phyloP scores from a whole-genome alignment of 192 early-diverging fungal genomes.

The Coemansia sp. region DNA sequence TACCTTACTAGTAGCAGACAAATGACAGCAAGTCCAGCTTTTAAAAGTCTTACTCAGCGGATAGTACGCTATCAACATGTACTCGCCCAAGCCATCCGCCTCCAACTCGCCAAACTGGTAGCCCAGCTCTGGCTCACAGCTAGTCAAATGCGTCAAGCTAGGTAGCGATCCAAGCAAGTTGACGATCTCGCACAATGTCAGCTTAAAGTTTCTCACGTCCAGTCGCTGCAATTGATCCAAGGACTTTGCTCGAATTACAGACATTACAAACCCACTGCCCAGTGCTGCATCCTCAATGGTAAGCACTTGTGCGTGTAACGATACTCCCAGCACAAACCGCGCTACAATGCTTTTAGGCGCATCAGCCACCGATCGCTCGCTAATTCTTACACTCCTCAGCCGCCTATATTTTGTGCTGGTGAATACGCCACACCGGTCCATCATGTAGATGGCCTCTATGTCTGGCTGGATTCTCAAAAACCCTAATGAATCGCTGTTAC shows the following conservation, averaged over 20 bases:
- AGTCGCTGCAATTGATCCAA: background rate
- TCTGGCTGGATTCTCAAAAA: conserved; percentile 10
- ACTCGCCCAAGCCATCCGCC: background rate
- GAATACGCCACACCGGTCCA: conserved; percentile 11
- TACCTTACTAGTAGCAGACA: background rate
- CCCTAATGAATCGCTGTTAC: conserved; percentile 8
- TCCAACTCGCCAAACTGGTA: background rate
- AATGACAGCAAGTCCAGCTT: background rate
- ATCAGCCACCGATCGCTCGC: background rate
- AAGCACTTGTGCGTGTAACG: background rate
- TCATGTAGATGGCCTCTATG: conserved; percentile 5
- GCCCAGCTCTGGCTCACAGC: background rate
- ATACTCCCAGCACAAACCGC: conserved; percentile 8
- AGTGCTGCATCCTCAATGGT: conserved; percentile 11
- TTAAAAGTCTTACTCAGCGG: background rate
- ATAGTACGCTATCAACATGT: background rate
- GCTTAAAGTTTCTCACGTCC: background rate
- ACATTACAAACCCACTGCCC: background rate
- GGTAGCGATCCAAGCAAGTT: background rate
- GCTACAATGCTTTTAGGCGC: background rate
- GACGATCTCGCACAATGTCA: background rate
- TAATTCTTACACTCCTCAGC: conserved; percentile 2
- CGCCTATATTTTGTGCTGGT: background rate
- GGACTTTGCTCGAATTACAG: background rate
- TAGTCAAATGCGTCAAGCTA: background rate